Evolutionary conservation across 2,329 filamentous ascomycete genomes (phyloP), one percentile per base, ranked within the genome.

Genomic region (Mycosphaerelloides madeirae): DNA sequence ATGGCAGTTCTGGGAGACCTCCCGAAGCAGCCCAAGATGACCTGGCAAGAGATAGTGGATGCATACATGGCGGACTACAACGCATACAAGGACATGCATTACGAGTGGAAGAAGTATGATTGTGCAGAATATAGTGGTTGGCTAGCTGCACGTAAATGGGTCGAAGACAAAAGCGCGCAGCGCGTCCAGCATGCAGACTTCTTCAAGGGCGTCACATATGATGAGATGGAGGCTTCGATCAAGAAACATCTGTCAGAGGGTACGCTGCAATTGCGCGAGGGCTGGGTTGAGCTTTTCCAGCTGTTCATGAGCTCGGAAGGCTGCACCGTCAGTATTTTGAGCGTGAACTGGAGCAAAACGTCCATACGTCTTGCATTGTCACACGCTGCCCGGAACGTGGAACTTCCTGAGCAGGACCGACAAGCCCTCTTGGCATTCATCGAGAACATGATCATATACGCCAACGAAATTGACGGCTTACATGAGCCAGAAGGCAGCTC

Each of bases 281-380:
- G 67, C 3, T 71, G 64, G 59, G 14, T 51, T 9, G 44, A 57
- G 0, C 60, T 73, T 8, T 51, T 69, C 11, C n/a, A 53, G 12
- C 35, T 54, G 14, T 46, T 62, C 8, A 43, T 38, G 3, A 34
- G 14, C 8, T 22, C n/a, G 6, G 3, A 31, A 15, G 35, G 35
- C 12, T 49, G 48, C 28, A 47, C 48, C 9, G 39, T 70, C 29
- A 53, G 55, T 19, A 65, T 75, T 14, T 37, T 74, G 5, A 73
- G 70, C 41, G 71, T 74, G 2, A 75, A 74, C 44, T 75, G 72
- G 72, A 72, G 69, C 46, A 59, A 58, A 14, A 55, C 54, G 1
- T 72, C 72, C 44, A 73, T 75, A 38, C 49, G 55, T 33, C 32
- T 38, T 8, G 49, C 54, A 2, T 29, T 62, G 46, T 20, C 32